Base-by-base conservation (phyloP, 345 rosid species). In the Microcos paniculata region DNA sequence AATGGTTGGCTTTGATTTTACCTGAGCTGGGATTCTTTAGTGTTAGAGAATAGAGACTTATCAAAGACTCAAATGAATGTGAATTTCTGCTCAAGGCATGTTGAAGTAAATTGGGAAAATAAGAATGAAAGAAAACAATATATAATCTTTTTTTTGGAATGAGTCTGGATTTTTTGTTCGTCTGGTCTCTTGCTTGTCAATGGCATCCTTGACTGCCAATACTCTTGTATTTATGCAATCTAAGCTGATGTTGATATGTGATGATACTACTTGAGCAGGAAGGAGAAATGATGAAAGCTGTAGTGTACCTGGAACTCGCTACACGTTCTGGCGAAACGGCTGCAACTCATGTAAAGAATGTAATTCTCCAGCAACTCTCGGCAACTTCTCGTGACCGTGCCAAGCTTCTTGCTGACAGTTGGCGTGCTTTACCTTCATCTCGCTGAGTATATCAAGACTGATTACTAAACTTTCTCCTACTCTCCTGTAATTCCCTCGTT, bases 251-350 rank as follows among this genome's bases (percentile, higher is more conserved):
- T 46, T n/a, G 72, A 18, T 48, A n/a, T 67, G 67, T 71, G 56
- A 78, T 55, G 0, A 28, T 67, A 31, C 55, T 62, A 51, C 61
- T 62, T 80, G 74, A 71, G 81, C 90, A 93, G 99, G 94, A 88
- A 84, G 90, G 96, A 46, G 94, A 84, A 57, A 82, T 87, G 92
- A 63, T 87, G 87, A 88, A 92, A 82, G 88, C 99, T 40, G 90
- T 84, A 11, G 78, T 90, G 21, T 96, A 96, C 86, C 87, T 96
- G 56, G 99, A 96, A 81, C 96, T 96, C 23, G 99, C 98, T 8
- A 83, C 92, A 45, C 92, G 91, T 1, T 90, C 94, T 72, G 99
- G 98, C 1, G 95, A 90, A 84, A 84, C 84, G 3, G 91, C 92
- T 33, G 99, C 98, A 1, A 66, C 66, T 73, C 95, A 85, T 78